Evolutionary conservation across 306 rosid species (phyloP), one percentile per base, ranked within the genome.

Genomic region (Alnus glutinosa): DNA sequence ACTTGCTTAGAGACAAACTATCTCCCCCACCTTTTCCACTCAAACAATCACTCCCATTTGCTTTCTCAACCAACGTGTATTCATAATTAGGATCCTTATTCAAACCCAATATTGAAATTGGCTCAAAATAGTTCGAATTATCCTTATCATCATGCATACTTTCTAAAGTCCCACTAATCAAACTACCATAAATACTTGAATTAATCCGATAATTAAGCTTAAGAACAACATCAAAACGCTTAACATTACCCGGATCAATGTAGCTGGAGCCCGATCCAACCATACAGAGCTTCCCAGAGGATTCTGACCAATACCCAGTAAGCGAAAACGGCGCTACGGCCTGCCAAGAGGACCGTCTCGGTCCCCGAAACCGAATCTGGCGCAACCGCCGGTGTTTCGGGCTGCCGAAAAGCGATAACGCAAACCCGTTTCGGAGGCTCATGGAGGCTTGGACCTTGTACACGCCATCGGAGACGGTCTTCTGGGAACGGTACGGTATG

Each of bases 281-380:
- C 98, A 94, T 91, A 73, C 97, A 94, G 36, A 91, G 83, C 85
- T 86, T 91, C 78, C 94, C 92, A 28, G 91, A 85, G 52, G 87
- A 71, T 75, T 88, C 86, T 1, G 92, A 89, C 88, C 96, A 91
- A 49, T 67, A 94, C 32, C 97, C 97, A 7, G 34, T 32, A 4
- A 92, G 87, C 77, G 50, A 2, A 77, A 90, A 81, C 18, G 71
- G 82, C 63, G 80, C 61, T 73, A 81, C 37, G 18, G 70, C 62
- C 30, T 12, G 55, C 73, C 78, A 42, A 39, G 59, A 36, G 32
- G 81, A 59, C 62, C 76, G 44, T 50, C 84, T 83, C 11, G 82
- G 88, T 0, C 83, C 91, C 13, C 88, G 86, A 63, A 71, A 82
- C 55, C 83, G 75, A 30, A 73, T 73, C 82, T 78, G 13, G 7